Evolutionary conservation across 306 rosid genomes (phyloP).

Genomic region (Quillaja saponaria): DNA sequence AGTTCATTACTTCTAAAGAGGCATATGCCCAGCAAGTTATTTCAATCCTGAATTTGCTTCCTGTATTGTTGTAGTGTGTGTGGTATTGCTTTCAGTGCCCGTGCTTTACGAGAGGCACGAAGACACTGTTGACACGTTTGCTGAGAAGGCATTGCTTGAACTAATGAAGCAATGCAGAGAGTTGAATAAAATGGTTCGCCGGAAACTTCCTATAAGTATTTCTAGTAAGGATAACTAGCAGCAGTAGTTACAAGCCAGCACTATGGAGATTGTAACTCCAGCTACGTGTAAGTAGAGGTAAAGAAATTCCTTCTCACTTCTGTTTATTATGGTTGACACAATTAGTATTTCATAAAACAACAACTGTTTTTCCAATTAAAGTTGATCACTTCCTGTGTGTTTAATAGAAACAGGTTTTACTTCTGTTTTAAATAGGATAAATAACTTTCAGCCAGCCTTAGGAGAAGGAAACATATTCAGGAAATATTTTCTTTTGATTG

Average conservation of each 20-base stretch:
- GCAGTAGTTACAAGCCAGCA: conserved; percentile 6
- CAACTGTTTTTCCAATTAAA: background rate
- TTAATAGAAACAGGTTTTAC: conserved; percentile 8
- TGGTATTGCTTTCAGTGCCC: conserved; percentile 48
- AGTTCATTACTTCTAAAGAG: background rate
- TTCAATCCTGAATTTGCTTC: conserved; percentile 11
- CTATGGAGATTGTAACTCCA: background rate
- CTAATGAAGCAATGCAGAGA: conserved; percentile 31
- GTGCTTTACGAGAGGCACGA: conserved; percentile 50
- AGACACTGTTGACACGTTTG: conserved; percentile 47
- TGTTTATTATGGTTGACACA: conserved; percentile 1
- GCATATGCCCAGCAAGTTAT: background rate
- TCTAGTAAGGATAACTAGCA: conserved; percentile 13
- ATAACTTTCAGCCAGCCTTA: conserved; percentile 1
- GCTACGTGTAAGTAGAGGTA: background rate
- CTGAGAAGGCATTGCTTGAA: conserved; percentile 35
- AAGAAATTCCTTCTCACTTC: background rate
- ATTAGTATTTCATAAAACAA: background rate
- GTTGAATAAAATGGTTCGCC: conserved; percentile 35
- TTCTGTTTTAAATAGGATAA: background rate
- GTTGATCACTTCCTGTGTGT: background rate
- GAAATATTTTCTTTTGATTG: background rate
- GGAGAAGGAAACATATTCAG: background rate
- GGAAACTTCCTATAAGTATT: conserved; percentile 22
- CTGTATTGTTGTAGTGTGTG: conserved; percentile 40